phyloP scores from a whole-genome alignment of 257 asterid genomes.

The Osmanthus fragrans region DNA sequence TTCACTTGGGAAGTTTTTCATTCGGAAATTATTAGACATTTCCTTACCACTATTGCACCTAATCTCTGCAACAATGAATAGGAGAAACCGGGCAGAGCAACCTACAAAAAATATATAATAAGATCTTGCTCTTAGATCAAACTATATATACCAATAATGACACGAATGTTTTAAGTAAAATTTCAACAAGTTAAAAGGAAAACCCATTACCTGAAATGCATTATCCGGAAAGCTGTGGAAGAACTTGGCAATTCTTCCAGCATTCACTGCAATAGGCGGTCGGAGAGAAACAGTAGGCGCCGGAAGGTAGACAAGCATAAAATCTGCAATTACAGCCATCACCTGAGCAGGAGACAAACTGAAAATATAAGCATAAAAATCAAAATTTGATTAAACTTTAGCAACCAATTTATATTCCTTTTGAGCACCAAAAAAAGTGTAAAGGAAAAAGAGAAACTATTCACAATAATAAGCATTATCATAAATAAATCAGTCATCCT shows the following conservation, averaged over 20 bases:
- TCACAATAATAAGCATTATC: background rate
- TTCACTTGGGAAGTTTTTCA: background rate
- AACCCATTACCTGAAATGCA: constrained; percentile 49
- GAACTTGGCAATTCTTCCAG: constrained; percentile 49
- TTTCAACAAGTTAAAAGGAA: background rate
- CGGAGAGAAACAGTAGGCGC: constrained; percentile 64
- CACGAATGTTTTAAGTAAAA: background rate
- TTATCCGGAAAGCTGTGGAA: constrained; percentile 51
- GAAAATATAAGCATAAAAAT: constrained; percentile 1
- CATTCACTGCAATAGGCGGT: constrained; percentile 40
- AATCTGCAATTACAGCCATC: constrained; percentile 61
- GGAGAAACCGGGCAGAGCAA: constrained; percentile 9
- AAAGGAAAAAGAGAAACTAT: no score
- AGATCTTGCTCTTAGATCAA: background rate
- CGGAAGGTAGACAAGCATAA: constrained; percentile 64
- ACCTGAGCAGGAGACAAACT: constrained; percentile 31
- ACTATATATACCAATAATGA: background rate
- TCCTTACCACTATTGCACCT: constrained; percentile 15
- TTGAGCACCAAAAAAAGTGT: background rate
- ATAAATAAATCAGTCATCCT: background rate
- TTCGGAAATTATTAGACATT: background rate
- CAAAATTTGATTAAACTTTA: background rate
- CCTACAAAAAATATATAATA: background rate
- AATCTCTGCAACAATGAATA: constrained; percentile 11
- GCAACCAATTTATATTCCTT: background rate